A percentile compares a stretch with the other conserved stretches of the same genome.
Evolutionary conservation across 108 stramenopile species (phyloP).

Genomic region (Skeletonema menzelii): DNA sequence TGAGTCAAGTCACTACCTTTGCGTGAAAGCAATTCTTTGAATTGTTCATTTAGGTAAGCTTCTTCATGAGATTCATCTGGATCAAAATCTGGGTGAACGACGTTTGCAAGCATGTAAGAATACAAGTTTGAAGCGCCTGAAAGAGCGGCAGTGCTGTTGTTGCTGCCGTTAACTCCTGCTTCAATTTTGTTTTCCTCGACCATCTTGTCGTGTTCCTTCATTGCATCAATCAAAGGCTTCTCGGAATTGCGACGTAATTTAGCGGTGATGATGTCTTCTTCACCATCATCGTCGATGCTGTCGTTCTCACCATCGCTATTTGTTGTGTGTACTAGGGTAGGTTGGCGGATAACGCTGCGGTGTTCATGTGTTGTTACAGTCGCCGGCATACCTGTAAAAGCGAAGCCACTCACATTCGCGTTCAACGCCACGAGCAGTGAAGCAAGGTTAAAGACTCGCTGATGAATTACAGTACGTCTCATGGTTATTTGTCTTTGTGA

Average conservation of each 20-base stretch:
- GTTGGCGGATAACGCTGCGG: background rate
- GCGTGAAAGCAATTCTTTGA: slow-evolving; percentile 35
- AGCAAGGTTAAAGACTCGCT: background rate
- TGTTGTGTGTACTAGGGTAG: background rate
- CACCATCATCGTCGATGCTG: slow-evolving; percentile 19
- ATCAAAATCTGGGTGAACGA: slow-evolving; percentile 24
- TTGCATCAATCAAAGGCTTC: slow-evolving; percentile 35
- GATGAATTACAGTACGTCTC: background rate
- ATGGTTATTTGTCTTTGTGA: background rate
- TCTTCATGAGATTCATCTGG: slow-evolving; percentile 21
- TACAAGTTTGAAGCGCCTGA: slow-evolving; percentile 22
- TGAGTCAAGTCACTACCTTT: slow-evolving; percentile 25
- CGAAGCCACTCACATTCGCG: background rate
- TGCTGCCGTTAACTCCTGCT: slow-evolving; percentile 12
- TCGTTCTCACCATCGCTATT: slow-evolving; percentile 6
- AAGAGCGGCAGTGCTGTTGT: background rate
- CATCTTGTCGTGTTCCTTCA: slow-evolving; percentile 47
- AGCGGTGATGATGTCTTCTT: slow-evolving; percentile 36
- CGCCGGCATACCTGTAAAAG: background rate
- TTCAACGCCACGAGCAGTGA: background rate
- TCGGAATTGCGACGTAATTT: slow-evolving; percentile 29
- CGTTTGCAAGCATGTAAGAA: slow-evolving; percentile 30
- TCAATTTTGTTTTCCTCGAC: slow-evolving; percentile 38
- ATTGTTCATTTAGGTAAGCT: slow-evolving; percentile 28
- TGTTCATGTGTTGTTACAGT: background rate